Evolutionary conservation across 768 basidiomycete genomes (phyloP), one percentile per base, ranked within the genome.

Genomic region (Tephrocybe sp.): DNA sequence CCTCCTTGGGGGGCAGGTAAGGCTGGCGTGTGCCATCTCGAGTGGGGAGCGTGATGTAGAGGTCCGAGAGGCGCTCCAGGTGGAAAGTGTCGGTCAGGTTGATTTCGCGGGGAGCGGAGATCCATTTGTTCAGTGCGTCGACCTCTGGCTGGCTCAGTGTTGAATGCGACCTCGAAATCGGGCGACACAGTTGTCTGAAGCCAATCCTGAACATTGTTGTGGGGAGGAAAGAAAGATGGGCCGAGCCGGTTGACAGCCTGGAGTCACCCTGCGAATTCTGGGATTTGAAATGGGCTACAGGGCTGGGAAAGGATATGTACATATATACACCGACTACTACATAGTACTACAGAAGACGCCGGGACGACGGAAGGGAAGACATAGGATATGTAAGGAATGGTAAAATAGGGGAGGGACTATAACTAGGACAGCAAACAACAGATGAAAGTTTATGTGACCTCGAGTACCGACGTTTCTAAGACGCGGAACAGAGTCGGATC

Each of bases 391-490:
- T 34, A 49, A 25, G 21, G 43, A 53, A 56, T 54, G 44, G 49
- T 54, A 45, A 44, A 43, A 18, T 45, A 51, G 23, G 18, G 33
- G 45, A 8, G 45, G 23, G 46, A 46, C 45, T 17, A 39, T 18
- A 34, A 38, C 23, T 17, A 45, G 36, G 23, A 32, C n/a, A 44
- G 44, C 25, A 30, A 12, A 30, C 40, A 39, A 45, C 14, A 38
- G 23, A 12, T 46, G 15, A 17, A 20, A 14, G 37, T 54, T 56
- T 64, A 87, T 45, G 73, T 70, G 47, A 90, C 76, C 72, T 93
- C 90, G 60, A 92, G 73, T 33, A 92, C 76, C 3, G 88, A 86
- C 12, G 83, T 85, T 69, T 93, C 90, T 61, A 93, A 68, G 42
- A 93, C 80, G 23, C 90, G 81, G 72, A 93, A 92, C 65, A 85